Evolutionary conservation across 805 yeast species (phyloP).

Genomic region (Myxozyma udenii): DNA sequence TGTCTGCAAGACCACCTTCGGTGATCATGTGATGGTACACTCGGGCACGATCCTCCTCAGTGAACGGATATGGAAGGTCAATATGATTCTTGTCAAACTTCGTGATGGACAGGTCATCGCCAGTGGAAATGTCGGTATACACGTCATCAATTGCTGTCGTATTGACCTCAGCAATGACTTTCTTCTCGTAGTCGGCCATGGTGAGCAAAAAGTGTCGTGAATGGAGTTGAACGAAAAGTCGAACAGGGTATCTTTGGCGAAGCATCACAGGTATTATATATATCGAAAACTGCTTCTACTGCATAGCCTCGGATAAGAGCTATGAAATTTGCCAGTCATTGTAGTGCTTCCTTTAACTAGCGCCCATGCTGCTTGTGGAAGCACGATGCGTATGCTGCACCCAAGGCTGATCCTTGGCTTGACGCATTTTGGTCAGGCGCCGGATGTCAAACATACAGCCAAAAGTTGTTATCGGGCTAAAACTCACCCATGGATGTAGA

Average conservation of each 20-base stretch:
- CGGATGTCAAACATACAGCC: not conserved
- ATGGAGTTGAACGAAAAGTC: not conserved
- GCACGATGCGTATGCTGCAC: not conserved
- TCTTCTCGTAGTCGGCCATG: not conserved
- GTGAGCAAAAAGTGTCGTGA: not conserved
- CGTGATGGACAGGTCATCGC: not conserved
- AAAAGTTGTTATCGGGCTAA: too few species aligned
- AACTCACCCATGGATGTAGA: too few species aligned
- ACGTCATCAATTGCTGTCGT: not conserved
- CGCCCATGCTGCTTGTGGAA: not conserved
- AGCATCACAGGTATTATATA: not conserved
- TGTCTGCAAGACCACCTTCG: conserved; percentile 3
- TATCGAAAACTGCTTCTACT: not conserved
- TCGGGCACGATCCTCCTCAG: conserved; percentile 1
- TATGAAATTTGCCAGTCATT: too few species aligned
- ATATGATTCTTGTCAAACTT: not conserved
- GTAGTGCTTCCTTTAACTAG: too few species aligned
- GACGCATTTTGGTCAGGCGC: not conserved
- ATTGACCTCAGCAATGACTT: not conserved
- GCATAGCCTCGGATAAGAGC: not conserved
- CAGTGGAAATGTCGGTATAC: not conserved
- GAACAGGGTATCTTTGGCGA: not conserved
- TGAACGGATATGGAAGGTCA: not conserved
- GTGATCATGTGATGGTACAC: conserved; percentile 4
- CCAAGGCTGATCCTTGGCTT: not conserved